Base-by-base conservation (phyloP, 345 rosid genomes). In the Gossypium bickii region DNA sequence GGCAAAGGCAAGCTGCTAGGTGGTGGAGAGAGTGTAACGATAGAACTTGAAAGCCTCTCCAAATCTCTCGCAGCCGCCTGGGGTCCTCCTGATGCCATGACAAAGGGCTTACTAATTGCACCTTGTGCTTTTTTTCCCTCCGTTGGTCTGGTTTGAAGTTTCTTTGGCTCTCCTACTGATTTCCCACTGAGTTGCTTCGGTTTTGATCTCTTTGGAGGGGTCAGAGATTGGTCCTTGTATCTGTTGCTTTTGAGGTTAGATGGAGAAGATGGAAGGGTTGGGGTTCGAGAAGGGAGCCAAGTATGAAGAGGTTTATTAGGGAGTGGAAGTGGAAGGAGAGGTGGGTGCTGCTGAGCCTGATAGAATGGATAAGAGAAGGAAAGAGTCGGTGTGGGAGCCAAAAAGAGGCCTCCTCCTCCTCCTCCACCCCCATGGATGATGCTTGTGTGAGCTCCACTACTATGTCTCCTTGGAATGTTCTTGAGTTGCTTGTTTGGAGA, bases 1-100 rank as follows among this genome's bases (percentile, higher is more conserved):
- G 95, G 95, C 86, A 90, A 84, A 47, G 95, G 95, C 81, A 90
- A 80, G 85, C 92, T 86, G 80, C 95, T 86, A 13, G 95, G 91
- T 6, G 89, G 92, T 9, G 95, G 95, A 71, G 92, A 85, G 43
- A 88, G 53, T 8, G 78, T 49, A 70, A 80, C 78, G 70, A 73
- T 78, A 11, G 86, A 80, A 65, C 81, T 82, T 1, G 87, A 81
- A 74, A 84, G 75, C 66, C 41, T 78, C 2, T 81, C 83, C 25
- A 44, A 57, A 71, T 79, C 82, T 16, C 72, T 49, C 12, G 6
- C 61, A 65, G 11, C 79, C 52, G 7, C 41, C 41, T 34, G 41
- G 41, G 41, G 41, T 34, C 41, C 41, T 34, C 77, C 20, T 2
- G 85, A 48, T 8, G 66, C 58, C 67, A 70, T n/a, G 1, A 52